These are phyloP conservation scores for Isatis lusitanica DNA, from an alignment of 441 rosid genomes.

Conservation along the genomic window DNA sequence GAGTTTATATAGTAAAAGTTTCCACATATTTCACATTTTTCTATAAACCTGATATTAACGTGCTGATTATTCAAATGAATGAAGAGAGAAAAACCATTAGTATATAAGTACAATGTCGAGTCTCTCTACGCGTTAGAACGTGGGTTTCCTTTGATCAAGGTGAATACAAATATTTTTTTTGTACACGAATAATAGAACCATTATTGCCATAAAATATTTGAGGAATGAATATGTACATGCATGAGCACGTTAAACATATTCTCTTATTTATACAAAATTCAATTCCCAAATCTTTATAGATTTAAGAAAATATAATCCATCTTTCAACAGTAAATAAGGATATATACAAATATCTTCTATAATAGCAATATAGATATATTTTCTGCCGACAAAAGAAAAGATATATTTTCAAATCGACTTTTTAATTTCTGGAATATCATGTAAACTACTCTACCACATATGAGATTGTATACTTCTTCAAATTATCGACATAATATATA, in stretches of 20 bases:
- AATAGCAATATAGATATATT: neutral
- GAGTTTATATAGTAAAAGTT: conserved; percentile 1
- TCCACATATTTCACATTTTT: neutral
- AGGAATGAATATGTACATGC: neutral
- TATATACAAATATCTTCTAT: neutral
- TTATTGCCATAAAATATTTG: neutral
- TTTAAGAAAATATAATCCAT: too few relatives aligned
- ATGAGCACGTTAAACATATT: too few relatives aligned
- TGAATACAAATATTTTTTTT: neutral
- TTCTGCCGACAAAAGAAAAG: too few relatives aligned
- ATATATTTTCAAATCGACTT: neutral
- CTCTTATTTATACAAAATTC: too few relatives aligned
- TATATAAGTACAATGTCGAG: neutral
- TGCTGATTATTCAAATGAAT: neutral
- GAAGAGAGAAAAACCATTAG: neutral
- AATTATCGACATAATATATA: neutral
- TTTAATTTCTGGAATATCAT: neutral
- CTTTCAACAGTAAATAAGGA: neutral
- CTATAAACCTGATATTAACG: neutral
- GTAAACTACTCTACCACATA: too few relatives aligned
- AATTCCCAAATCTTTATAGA: too few relatives aligned
- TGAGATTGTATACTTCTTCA: neutral
- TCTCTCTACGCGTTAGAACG: neutral
- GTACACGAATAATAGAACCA: too few relatives aligned
- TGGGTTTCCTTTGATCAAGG: neutral